These are phyloP conservation scores for Chlorella sorokiniana DNA, from an alignment of 139 green algal genomes.

Conservation along the genomic window DNA sequence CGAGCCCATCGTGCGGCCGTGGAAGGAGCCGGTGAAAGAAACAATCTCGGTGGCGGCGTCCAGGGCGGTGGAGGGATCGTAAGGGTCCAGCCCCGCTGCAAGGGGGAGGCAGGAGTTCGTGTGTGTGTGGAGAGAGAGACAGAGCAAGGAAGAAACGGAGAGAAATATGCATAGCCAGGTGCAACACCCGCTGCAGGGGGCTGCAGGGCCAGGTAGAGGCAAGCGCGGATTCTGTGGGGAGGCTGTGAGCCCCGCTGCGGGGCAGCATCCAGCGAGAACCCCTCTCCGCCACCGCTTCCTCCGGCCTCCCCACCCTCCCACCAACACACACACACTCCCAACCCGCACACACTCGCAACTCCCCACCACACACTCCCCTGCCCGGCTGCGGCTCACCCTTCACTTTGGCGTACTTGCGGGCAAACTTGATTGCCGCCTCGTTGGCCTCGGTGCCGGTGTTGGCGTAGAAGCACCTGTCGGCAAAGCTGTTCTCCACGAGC, in stretches of 20 bases:
- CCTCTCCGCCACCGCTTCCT: too few relatives aligned
- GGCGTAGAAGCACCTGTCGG: constrained; percentile 96
- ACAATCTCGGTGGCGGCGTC: constrained; percentile 87
- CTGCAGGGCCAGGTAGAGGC: too few relatives aligned
- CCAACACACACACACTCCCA: too few relatives aligned
- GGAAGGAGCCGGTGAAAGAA: constrained; percentile 93
- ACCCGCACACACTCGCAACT: too few relatives aligned
- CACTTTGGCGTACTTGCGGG: constrained; percentile 90
- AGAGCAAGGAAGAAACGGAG: not conserved
- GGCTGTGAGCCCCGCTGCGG: too few relatives aligned
- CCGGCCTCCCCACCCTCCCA: too few relatives aligned
- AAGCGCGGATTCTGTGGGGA: too few relatives aligned
- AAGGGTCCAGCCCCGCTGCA: constrained; percentile 74
- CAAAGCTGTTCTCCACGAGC: constrained; percentile 89
- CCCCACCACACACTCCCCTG: too few relatives aligned
- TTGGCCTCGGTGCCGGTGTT: constrained; percentile 99
- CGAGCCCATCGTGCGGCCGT: constrained; percentile 96
- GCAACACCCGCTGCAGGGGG: too few relatives aligned
- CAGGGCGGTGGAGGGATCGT: constrained; percentile 55
- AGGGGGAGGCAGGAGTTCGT: not conserved
- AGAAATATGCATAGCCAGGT: not conserved
- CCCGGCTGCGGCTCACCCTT: constrained; percentile 37
- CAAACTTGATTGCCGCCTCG: constrained; percentile 99
- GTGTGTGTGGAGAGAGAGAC: not conserved
- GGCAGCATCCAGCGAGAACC: too few relatives aligned